These are phyloP conservation scores for Corynascus novoguineensis DNA, from an alignment of 495 filamentous ascomycete species.

Conservation along the genomic window DNA sequence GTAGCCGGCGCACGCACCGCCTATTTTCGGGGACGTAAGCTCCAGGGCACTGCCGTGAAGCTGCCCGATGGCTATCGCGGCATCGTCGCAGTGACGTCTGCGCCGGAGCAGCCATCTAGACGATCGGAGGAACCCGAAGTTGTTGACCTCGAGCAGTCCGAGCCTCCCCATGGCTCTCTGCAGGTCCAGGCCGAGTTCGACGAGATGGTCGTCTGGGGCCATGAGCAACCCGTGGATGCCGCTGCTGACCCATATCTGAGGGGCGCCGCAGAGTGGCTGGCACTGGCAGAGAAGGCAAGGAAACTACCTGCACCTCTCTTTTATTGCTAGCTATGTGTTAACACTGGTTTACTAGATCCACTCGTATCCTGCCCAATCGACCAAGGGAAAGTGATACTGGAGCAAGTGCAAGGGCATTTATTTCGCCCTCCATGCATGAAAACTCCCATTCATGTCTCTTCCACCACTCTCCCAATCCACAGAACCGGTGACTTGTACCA, in stretches of 20 bases:
- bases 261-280: conserved; percentile 78
- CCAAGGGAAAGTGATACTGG: conserved; percentile 9
- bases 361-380: background rate
- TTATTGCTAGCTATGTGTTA: background rate
- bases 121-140: conserved; percentile 28
- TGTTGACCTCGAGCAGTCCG: conserved; percentile 45
- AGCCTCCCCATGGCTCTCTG: conserved; percentile 50
- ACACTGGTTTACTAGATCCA: background rate
- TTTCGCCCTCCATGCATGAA: no score
- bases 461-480: no score
- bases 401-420: background rate
- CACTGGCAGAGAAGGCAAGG: conserved; percentile 57
- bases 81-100: conserved; percentile 30
- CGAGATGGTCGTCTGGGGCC: conserved; percentile 75
- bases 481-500: no score
- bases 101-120: conserved; percentile 11
- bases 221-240: conserved; percentile 52
- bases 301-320: background rate
- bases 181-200: conserved; percentile 68
- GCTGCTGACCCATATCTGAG: conserved; percentile 52
- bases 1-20: conserved; percentile 50
- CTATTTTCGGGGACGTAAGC: conserved; percentile 79
- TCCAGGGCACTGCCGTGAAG: conserved; percentile 60
- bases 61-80: conserved; percentile 76
- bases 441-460: no score